Evolutionary conservation across 352 stramenopile genomes (phyloP), one percentile per base, ranked within the genome.

Genomic region (Pythium insidiosum): DNA sequence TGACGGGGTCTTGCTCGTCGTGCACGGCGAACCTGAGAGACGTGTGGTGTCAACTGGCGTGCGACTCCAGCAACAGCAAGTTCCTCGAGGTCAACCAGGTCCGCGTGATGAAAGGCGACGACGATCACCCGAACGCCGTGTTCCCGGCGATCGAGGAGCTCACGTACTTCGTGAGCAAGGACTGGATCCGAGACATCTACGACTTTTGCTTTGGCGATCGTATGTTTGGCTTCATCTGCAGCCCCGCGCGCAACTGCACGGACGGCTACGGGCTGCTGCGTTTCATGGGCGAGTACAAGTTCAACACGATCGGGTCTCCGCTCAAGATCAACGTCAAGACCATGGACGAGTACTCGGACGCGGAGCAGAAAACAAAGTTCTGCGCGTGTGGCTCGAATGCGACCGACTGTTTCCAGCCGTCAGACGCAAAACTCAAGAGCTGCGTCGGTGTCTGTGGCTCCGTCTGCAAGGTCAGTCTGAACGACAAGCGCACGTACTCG

Each of bases 31-130:
- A 87, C 36, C 46, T 88, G 42, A 69, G 68, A 38, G 87, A 88
- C 43, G 52, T 88, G 31, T 89, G 73, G 73, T 91, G 76, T 54
- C 76, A 88, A 36, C 84, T 82, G 42, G 71, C 72, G 5, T 91
- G 79, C 50, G 75, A 82, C 48, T 76, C 79, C 9, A 91, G 54
- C 56, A 88, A 91, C 53, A 82, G 69, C 36, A 56, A 80, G 53
- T 91, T 85, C 35, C 52, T 91, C 39, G 70, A 88, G 10, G 70
- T 84, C 16, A 64, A 66, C 2, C 71, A 87, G 34, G 73, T 91
- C 1, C 68, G 71, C 4, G 51, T 91, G 11, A 63, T 86, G 48
- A 40, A 65, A 15, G 68, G 71, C 35, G 73, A 88, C 40, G 38
- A 41, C 2, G 55, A 63, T 2, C 68, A 84, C 43, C 23, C 53